phyloP scores from a whole-genome alignment of 805 yeast species.

The Priceomyces carsonii region DNA sequence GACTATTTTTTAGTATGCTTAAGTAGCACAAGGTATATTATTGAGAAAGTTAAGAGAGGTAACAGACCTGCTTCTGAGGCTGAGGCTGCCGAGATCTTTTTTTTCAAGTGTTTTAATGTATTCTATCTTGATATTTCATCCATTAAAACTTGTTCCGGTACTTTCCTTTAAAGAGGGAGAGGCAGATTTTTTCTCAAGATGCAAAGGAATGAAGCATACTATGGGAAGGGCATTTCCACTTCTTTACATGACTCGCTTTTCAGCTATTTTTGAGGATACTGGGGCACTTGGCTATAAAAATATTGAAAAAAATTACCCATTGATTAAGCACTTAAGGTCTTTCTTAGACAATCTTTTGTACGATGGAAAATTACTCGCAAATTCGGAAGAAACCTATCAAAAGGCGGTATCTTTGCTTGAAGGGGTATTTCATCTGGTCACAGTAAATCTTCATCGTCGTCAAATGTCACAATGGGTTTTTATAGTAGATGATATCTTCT shows the following conservation, averaged over 20 bases:
- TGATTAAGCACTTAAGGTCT: slow-evolving; percentile 8
- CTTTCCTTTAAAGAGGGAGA: slow-evolving; percentile 14
- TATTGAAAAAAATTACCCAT: slow-evolving; percentile 5
- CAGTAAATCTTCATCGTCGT: too few species aligned
- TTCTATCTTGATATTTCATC: slow-evolving; percentile 28
- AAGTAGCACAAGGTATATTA: slow-evolving; percentile 9
- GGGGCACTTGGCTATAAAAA: slow-evolving; percentile 3
- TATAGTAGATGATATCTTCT: slow-evolving; percentile 15
- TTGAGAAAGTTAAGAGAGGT: slow-evolving; percentile 2
- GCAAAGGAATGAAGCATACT: slow-evolving; percentile 15
- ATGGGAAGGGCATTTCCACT: slow-evolving; percentile 10
- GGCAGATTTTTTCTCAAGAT: slow-evolving; percentile 22
- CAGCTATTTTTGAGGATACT: slow-evolving; percentile 6
- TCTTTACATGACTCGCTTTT: slow-evolving; percentile 6
- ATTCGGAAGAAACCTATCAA: too few species aligned
- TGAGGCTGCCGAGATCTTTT: slow-evolving; percentile 16
- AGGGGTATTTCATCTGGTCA: too few species aligned
- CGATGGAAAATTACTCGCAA: too few species aligned
- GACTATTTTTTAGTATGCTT: slow-evolving; percentile 22
- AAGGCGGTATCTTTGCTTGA: too few species aligned
- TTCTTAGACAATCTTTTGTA: too few species aligned
- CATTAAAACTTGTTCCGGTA: slow-evolving; percentile 26
- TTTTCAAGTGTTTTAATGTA: slow-evolving; percentile 23
- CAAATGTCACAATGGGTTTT: slow-evolving; percentile 28
- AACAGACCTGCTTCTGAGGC: slow-evolving; percentile 1